A percentile compares a stretch with the other conserved stretches of the same genome.
Conservation (phyloP, 495 filamentous ascomycete species). For the Neurospora sublineolata region DNA sequence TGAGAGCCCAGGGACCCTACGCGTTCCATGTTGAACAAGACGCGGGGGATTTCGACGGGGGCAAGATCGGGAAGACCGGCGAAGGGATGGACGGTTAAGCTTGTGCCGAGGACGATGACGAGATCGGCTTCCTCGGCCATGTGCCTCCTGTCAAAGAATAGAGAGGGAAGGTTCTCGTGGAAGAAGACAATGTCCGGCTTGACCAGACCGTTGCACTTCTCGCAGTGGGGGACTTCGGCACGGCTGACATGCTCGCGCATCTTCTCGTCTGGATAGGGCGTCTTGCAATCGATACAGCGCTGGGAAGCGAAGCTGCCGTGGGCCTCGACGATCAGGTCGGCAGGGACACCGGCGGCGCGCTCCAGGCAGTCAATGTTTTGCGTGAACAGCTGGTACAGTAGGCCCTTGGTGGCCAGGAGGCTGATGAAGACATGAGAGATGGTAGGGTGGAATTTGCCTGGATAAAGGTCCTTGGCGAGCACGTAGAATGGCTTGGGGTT, state of each 20-base stretch:
- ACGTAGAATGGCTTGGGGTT: constrained; percentile 88
- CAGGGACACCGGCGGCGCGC: constrained; percentile 72
- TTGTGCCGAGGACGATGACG: constrained; percentile 84
- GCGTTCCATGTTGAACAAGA: constrained; percentile 80
- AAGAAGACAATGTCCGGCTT: constrained; percentile 99
- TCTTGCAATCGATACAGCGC: constrained; percentile 79
- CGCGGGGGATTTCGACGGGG: constrained; percentile 50
- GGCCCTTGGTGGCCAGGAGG: constrained; percentile 57
- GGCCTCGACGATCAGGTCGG: constrained; percentile 75
- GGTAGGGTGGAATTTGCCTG: constrained; percentile 81
- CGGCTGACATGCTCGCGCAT: constrained; percentile 58
- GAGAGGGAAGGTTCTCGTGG: constrained; percentile 56
- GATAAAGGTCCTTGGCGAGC: constrained; percentile 81
- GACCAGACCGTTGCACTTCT: constrained; percentile 64
- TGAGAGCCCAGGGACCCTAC: constrained; percentile 66
- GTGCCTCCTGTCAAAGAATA: constrained; percentile 50
- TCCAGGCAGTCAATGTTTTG: constrained; percentile 97
- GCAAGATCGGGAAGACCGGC: constrained; percentile 61
- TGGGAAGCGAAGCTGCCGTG: constrained; percentile 90
- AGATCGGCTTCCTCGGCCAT: constrained; percentile 59
- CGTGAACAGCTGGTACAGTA: constrained; percentile 79
- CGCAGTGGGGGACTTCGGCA: constrained; percentile 58
- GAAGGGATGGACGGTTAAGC: constrained; percentile 80
- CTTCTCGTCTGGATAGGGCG: constrained; percentile 51
- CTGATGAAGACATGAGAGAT: constrained; percentile 76